phyloP scores from a whole-genome alignment of 805 yeast genomes.

The Metschnikowia corniflorae region DNA sequence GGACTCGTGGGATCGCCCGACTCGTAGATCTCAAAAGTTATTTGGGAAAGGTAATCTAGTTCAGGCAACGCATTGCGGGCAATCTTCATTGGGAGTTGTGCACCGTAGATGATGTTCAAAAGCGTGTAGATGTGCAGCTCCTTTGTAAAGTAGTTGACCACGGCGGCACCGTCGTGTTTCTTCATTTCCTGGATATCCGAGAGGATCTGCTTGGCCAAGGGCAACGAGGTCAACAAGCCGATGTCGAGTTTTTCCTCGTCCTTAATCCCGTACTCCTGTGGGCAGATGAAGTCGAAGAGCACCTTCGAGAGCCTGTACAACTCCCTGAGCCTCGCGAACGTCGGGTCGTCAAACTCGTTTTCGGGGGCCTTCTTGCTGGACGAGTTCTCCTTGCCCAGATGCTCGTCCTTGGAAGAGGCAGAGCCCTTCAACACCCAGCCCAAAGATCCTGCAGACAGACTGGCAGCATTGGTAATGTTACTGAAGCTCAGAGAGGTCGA shows the following conservation, averaged over 20 bases:
- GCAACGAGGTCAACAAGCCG: conserved; percentile 90
- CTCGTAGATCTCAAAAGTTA: conserved; percentile 90
- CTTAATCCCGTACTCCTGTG: conserved; percentile 97
- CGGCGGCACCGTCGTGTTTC: conserved; percentile 74
- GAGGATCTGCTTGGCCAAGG: conserved; percentile 84
- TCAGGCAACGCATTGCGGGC: conserved; percentile 96
- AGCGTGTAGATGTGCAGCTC: conserved; percentile 96
- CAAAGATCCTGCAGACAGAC: conserved; percentile 63
- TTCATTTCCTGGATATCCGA: conserved; percentile 78
- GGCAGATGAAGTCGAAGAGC: conserved; percentile 93
- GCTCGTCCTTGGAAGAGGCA: conserved; percentile 16
- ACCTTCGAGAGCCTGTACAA: conserved; percentile 88
- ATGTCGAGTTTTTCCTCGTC: conserved; percentile 94
- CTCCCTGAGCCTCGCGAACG: conserved; percentile 78
- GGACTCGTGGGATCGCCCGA: conserved; percentile 56
- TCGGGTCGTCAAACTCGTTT: conserved; percentile 69
- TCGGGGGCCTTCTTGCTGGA: conserved; percentile 18
- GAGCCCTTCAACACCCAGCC: conserved; percentile 67
- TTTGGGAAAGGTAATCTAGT: conserved; percentile 90
- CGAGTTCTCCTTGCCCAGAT: conserved; percentile 10
- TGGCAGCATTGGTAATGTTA: conserved; percentile 20
- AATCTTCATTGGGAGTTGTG: conserved; percentile 91
- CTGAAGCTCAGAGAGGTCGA: conserved; percentile 21
- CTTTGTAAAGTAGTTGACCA: conserved; percentile 89
- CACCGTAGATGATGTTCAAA: conserved; percentile 84